Percentiles rank a stretch among this genome's conserved stretches.
Conservation (phyloP, 495 filamentous ascomycete genomes). For the Talaromyces nanjingensis region DNA sequence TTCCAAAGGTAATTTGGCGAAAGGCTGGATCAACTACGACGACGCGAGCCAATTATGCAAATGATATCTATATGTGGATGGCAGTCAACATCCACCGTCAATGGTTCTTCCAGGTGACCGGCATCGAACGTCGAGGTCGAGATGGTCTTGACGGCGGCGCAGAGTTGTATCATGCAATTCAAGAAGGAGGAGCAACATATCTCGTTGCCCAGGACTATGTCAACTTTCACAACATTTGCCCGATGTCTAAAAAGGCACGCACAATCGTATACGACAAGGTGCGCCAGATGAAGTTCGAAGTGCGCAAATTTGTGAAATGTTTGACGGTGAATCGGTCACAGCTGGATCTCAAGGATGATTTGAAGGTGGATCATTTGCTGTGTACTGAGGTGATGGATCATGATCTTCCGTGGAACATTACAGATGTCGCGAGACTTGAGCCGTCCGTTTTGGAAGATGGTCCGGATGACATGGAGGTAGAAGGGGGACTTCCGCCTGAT, state of each 20-base stretch:
- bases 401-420: constrained; percentile 25
- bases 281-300: constrained; percentile 32
- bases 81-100: constrained; percentile 22
- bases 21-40: neutral
- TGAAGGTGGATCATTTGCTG: constrained; percentile 22
- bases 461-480: neutral
- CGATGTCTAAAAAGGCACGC: constrained; percentile 18
- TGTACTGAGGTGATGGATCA: constrained; percentile 21
- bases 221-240: constrained; percentile 17
- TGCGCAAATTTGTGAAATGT: constrained; percentile 15
- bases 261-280: constrained; percentile 35
- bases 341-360: neutral
- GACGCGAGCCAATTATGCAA: constrained; percentile 16
- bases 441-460: neutral
- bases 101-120: constrained; percentile 17
- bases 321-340: constrained; percentile 17
- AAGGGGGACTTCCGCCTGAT: constrained; percentile 1
- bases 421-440: neutral
- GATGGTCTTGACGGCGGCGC: constrained; percentile 23
- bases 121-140: constrained; percentile 13
- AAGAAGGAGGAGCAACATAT: constrained; percentile 15
- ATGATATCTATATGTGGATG: constrained; percentile 27
- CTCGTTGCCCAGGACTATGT: constrained; percentile 12
- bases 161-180: constrained; percentile 25
- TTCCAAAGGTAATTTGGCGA: constrained; percentile 14